Percentiles rank a stretch among this genome's conserved stretches.
Conservation (phyloP, 2,329 filamentous ascomycete species). For the Pseudogymnoascus sp. region DNA sequence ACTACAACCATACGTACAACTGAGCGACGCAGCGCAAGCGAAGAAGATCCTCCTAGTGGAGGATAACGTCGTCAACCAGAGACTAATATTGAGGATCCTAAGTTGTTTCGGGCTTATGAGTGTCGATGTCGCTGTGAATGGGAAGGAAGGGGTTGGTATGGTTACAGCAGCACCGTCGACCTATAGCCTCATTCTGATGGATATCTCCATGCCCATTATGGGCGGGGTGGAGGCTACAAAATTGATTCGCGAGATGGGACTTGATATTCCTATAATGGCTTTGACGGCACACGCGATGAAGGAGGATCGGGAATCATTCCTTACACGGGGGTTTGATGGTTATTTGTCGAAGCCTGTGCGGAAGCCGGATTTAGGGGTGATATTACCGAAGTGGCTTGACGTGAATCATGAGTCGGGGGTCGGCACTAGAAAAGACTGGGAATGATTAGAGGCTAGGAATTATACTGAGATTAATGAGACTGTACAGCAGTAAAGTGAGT, state of each 20-base stretch:
- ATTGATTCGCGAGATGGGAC: conserved; percentile 38
- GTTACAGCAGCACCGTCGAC: conserved; percentile 36
- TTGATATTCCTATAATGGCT: conserved; percentile 44
- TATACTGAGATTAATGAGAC: neutral
- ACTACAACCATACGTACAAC: conserved; percentile 23
- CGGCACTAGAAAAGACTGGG: neutral
- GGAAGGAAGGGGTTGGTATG: conserved; percentile 37
- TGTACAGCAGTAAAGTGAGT: neutral
- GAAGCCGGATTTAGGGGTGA: neutral
- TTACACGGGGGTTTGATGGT: conserved; percentile 28
- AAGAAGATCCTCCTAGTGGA: conserved; percentile 38
- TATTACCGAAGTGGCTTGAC: neutral
- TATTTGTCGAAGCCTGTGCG: neutral
- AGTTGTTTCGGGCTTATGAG: conserved; percentile 35
- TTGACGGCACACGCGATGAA: conserved; percentile 52
- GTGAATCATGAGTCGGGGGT: neutral
- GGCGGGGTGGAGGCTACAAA: conserved; percentile 47
- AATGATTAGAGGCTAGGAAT: neutral
- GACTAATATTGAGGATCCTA: conserved; percentile 34
- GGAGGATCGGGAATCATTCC: conserved; percentile 47
- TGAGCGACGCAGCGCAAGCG: conserved; percentile 33
- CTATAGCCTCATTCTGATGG: conserved; percentile 49
- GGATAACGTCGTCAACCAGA: conserved; percentile 40
- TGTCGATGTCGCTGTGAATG: conserved; percentile 38
- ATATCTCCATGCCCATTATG: conserved; percentile 54